phyloP scores from a whole-genome alignment of 345 rosid species.

The Euclidium syriacum region DNA sequence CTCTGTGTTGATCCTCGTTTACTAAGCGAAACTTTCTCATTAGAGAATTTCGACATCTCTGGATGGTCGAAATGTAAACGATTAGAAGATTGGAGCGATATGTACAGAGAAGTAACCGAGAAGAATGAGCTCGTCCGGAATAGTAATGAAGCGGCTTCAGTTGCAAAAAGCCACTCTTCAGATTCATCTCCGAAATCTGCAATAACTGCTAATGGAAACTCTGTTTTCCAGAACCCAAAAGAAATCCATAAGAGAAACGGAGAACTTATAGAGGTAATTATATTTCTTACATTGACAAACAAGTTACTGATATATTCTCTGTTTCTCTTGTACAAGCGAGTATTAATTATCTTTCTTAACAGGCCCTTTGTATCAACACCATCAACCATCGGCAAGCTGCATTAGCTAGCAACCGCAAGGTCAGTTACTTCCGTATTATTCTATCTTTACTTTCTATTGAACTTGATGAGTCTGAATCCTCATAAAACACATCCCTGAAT shows the following conservation, averaged over 20 bases:
- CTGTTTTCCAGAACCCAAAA: constrained; percentile 51
- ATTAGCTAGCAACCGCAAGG: constrained; percentile 87
- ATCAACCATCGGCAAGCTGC: constrained; percentile 65
- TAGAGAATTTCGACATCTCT: constrained; percentile 48
- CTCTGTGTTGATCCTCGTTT: constrained; percentile 58
- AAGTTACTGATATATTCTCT: constrained; percentile 18
- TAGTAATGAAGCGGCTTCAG: constrained; percentile 33
- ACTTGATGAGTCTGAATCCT: constrained; percentile 1
- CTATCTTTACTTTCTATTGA: constrained; percentile 4
- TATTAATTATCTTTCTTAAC: constrained; percentile 32
- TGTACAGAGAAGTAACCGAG: constrained; percentile 35
- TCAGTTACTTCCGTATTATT: constrained; percentile 32
- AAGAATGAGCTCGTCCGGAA: constrained; percentile 33
- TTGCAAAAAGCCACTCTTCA: constrained; percentile 34
- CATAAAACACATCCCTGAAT: constrained; percentile 9
- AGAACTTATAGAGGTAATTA: constrained; percentile 77
- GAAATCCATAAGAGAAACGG: constrained; percentile 78
- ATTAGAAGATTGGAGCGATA: constrained; percentile 49
- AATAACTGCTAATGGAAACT: constrained; percentile 33
- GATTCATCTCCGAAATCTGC: constrained; percentile 54
- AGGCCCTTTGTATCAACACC: constrained; percentile 80
- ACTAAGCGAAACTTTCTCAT: constrained; percentile 52
- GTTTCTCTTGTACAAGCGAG: constrained; percentile 11
- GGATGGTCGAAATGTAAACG: constrained; percentile 36
- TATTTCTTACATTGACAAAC: constrained; percentile 13